Evolutionary conservation across 1,284 basidiomycete genomes (phyloP), one percentile per base, ranked within the genome.

Genomic region (Gomphus sp.): DNA sequence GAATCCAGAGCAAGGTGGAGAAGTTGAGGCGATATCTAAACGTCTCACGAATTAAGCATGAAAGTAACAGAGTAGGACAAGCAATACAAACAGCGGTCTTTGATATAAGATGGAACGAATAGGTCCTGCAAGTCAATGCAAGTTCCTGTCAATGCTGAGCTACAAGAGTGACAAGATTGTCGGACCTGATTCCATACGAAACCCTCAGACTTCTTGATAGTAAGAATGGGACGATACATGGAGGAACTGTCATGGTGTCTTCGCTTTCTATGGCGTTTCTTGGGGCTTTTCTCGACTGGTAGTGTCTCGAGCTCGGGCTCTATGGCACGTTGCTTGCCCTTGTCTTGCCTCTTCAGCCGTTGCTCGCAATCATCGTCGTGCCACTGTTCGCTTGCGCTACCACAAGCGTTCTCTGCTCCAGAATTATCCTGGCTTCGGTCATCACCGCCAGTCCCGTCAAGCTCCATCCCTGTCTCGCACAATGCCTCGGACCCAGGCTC

Each of bases 121-220:
- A 91, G 75, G 65, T 91, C 88, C 87, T 90, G 18, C 43, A 36
- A 31, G n/a, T 25, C 45, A 52, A 59, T 14, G 28, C 14, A n/a
- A 39, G 22, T 37, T 49, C 16, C 6, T 22, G 55, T 56, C 16
- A 37, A 25, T 16, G 33, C 9, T n/a, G 14, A 52, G 52, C 61
- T 31, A 48, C 5, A 25, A 55, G 44, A 22, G 14, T 59, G 55
- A 44, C 31, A 55, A 18, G 49, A 53, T 25, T 14, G 55, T 72
- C 79, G 51, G 61, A 87, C 87, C 78, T 91, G 88, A 66, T 91
- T 91, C 88, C 88, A 91, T 3, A 91, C 88, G 64, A 91, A 91
- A n/a, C 88, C 88, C 71, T 91, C 87, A 64, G 87, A 89, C 68
- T 79, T 78, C 69, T 90, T 87, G 60, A 91, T 91, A 50, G 89